phyloP scores from a whole-genome alignment of 2,329 filamentous ascomycete genomes.

The Aspergillus ochraceus region DNA sequence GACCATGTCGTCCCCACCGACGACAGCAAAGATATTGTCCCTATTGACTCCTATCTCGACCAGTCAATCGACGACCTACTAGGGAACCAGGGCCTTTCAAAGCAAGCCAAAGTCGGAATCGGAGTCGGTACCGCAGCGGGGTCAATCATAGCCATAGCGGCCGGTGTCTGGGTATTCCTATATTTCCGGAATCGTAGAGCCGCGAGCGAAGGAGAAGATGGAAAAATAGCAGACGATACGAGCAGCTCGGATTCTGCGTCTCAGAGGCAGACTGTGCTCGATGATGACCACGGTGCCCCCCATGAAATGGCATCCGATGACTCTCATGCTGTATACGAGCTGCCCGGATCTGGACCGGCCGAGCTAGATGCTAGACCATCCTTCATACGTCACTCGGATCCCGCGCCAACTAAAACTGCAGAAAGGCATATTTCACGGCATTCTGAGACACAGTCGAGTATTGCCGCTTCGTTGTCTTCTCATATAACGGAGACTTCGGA shows the following conservation, averaged over 20 bases:
- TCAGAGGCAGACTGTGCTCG: neutral
- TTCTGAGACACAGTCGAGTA: neutral
- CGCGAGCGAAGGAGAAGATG: neutral
- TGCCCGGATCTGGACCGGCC: neutral
- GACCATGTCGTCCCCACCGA: neutral
- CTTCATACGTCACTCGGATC: neutral
- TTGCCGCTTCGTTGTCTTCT: constrained; percentile 3
- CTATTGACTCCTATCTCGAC: neutral
- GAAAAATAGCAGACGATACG: neutral
- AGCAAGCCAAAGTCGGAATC: neutral
- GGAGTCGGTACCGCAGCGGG: neutral
- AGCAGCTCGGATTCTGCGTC: neutral
- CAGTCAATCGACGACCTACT: neutral
- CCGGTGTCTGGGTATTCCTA: neutral
- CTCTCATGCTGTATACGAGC: neutral
- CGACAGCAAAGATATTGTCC: neutral
- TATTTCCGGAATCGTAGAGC: neutral
- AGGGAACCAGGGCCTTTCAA: neutral
- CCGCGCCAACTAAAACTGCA: too few relatives aligned
- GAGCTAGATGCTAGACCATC: neutral
- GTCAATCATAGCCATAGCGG: neutral
- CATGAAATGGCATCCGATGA: neutral
- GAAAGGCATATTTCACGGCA: neutral
- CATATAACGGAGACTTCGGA: neutral
- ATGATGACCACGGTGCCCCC: neutral